Percentiles rank a stretch among this genome's conserved stretches.
These are phyloP conservation scores for Musa itinerans DNA, from an alignment of 176 grass and related monocot genomes.

Conservation along the genomic window DNA sequence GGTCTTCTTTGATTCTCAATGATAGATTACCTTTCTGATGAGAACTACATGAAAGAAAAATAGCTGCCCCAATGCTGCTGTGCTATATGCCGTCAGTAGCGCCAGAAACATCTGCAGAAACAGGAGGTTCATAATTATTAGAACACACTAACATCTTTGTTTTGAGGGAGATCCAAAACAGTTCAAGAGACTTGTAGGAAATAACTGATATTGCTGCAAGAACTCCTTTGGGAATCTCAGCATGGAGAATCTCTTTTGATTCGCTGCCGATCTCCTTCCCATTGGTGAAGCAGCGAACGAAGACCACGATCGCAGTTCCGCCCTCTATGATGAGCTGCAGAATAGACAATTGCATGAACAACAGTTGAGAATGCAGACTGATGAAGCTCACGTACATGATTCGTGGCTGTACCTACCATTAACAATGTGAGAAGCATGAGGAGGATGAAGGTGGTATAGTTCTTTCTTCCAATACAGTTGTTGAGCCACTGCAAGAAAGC, in stretches of 20 bases:
- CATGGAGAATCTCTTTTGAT: constrained; percentile 58
- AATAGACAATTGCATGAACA: background rate
- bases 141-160: constrained; percentile 4
- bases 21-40: constrained; percentile 65
- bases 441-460: constrained; percentile 82
- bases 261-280: constrained; percentile 52
- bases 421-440: constrained; percentile 71
- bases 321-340: constrained; percentile 68
- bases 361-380: background rate
- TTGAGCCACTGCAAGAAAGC: constrained; percentile 69
- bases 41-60: constrained; percentile 94
- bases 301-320: constrained; percentile 63
- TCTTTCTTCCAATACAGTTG: constrained; percentile 95
- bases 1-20: background rate
- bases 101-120: constrained; percentile 53
- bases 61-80: constrained; percentile 72
- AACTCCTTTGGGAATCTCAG: constrained; percentile 73
- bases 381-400: background rate
- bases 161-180: constrained; percentile 6
- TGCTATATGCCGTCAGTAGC: constrained; percentile 71
- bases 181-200: constrained; percentile 1
- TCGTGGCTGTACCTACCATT: constrained; percentile 36
- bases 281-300: constrained; percentile 61
- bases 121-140: constrained; percentile 4
- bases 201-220: constrained; percentile 69